Base-by-base conservation (phyloP, 2,329 filamentous ascomycete genomes). In the Pseudogymnoascus sp. region DNA sequence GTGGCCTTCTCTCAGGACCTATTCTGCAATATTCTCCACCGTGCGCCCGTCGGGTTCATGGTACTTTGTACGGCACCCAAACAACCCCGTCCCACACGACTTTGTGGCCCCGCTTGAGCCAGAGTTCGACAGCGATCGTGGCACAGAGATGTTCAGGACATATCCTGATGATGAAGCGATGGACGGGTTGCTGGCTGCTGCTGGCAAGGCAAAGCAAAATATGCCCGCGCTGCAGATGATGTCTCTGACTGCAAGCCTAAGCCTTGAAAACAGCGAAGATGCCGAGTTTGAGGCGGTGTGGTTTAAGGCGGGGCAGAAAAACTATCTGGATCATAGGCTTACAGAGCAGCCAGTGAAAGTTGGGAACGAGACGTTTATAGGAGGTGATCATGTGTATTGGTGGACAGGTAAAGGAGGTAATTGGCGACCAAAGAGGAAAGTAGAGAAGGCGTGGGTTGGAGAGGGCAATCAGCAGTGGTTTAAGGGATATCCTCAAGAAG, bases 181-280 rank as follows among this genome's bases (percentile, higher is more conserved):
- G 6, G 36, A 43, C 16, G 38, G 40, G 36, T 28, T 63, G 16
- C 25, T 63, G 12, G 60, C 43, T 16, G 56, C 62, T 28, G 42
- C 60, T 59, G 62, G 38, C 12, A 36, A 43, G 14, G 59, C 62
- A 14, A 43, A 40, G 28, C 28, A 40, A 3, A 40, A 46, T 31
- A 63, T 63, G 62, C 62, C 62, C 7, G 59, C 38, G 23, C 37
- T 63, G 16, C 49, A 34, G 49, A 56, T 36, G 49, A 56, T 56
- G 49, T 56, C 49, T 18, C 49, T 56, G 11, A 56, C 49, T 34
- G 49, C 49, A 56, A 56, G 49, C 49, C 28, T 34, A 12, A 56
- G 28, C 9, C 49, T 56, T 18, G 49, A 56, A 18, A 14, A 56
- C 9, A 56, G 49, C 49, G 49, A 56, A 34, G 34, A 56, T 21